Evolutionary conservation across 2,329 filamentous ascomycete species (phyloP).

Genomic region (Dryadomyces quercivorus): DNA sequence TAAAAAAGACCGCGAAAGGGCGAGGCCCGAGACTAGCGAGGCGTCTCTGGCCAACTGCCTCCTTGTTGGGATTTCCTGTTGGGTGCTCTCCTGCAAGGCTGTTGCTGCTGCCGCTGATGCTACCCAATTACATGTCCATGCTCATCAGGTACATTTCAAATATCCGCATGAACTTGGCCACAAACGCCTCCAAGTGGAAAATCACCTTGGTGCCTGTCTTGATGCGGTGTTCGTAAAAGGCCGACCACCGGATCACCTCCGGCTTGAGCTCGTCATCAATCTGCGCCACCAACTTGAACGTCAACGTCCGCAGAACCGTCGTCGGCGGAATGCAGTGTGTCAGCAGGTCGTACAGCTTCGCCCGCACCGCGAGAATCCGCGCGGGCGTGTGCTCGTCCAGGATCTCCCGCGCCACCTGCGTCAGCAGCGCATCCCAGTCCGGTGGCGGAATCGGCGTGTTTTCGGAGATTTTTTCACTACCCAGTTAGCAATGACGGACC

Average conservation of each 20-base stretch:
- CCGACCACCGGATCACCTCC: constrained; percentile 90
- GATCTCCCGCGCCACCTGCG: constrained; percentile 84
- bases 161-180: constrained; percentile 96
- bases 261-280: constrained; percentile 84
- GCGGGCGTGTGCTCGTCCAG: constrained; percentile 86
- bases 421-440: constrained; percentile 91
- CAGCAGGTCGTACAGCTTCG: constrained; percentile 92
- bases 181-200: constrained; percentile 95
- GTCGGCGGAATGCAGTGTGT: constrained; percentile 96
- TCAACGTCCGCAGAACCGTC: constrained; percentile 85
- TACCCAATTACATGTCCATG: constrained; percentile 62
- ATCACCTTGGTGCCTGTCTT: constrained; percentile 90
- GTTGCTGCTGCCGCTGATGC: background rate
- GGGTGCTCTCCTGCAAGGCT: background rate
- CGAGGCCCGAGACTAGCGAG: background rate
- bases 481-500: background rate
- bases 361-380: constrained; percentile 73
- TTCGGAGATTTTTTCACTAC: constrained; percentile 80
- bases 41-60: background rate
- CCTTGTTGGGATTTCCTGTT: too few relatives aligned
- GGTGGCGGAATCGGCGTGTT: constrained; percentile 83
- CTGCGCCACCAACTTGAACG: constrained; percentile 79
- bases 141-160: constrained; percentile 86
- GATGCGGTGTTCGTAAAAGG: constrained; percentile 94
- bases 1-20: background rate